Base-by-base conservation (phyloP, 1,139 yeast genomes). In the Taphrina sp. region DNA sequence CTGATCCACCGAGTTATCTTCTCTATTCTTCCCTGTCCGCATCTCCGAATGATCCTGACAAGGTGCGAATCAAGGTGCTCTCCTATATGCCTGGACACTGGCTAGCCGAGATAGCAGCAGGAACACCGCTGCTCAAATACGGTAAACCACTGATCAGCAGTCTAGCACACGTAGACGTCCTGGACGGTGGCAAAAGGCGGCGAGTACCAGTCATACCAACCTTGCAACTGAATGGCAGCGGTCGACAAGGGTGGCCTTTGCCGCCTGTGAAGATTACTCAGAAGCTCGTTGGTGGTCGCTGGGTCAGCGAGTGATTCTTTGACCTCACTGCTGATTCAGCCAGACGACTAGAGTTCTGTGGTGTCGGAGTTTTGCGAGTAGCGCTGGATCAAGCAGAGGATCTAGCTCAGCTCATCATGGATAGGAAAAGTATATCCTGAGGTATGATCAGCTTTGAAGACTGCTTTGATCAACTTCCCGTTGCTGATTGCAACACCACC, bases 121-220 rank as follows among this genome's bases (percentile, higher is more conserved):
- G 45, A 26, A 56, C 58, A 22, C 58, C 58, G 14, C 31, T 56
- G 24, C 39, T 56, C 36, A 56, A 43, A 20, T 43, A 39, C 16
- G 52, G 56, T 5, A 53, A 52, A 22, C 58, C 58, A n/a, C 20
- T 56, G 28, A 31, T 42, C 20, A 22, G 47, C 43, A 29, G 41
- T 36, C 34, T 43, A 20, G 39, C 58, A 29, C 29, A 39, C 16
- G 17, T 33, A 16, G 35, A 20, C 34, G 17, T 41, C 10, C 28
- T 33, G 12, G 46, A 31, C 16, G 43, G 28, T 4, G 57, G 57
- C 17, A 17, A 35, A 22, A 36, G 36, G n/a, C 24, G 58, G 14
- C 29, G 39, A 24, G 52, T 51, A 3, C 45, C 45, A 23, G 58
- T 54, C 10, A 41, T 56, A 26, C 58, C 58, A 23, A 55, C 51